A percentile compares a stretch with the other conserved stretches of the same genome.
phyloP scores from a whole-genome alignment of 2,329 filamentous ascomycete genomes.

The Nectriaceae sp. region DNA sequence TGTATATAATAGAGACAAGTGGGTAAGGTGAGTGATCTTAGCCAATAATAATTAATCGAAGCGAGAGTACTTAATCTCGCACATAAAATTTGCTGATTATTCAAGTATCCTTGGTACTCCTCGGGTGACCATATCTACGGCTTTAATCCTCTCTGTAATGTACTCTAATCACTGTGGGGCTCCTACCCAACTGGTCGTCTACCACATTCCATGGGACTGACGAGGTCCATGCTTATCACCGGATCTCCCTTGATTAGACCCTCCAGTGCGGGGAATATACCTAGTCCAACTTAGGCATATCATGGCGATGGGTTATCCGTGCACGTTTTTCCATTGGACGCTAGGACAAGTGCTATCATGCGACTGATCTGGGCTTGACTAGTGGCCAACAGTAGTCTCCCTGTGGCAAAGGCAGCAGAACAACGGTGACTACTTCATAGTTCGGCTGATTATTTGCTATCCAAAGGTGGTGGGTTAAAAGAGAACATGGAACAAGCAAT shows the following conservation, averaged over 20 bases:
- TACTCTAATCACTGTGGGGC: no score
- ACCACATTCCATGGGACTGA: neutral
- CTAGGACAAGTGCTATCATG: neutral
- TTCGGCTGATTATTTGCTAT: no score
- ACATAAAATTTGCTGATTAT: no score
- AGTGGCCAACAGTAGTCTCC: neutral
- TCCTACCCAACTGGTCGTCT: neutral
- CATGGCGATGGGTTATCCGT: neutral
- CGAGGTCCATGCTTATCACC: neutral
- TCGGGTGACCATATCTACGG: no score
- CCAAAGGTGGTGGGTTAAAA: no score
- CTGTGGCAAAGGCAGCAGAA: neutral
- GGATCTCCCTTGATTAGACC: neutral
- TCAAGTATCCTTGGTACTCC: no score
- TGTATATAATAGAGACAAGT: no score
- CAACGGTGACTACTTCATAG: no score
- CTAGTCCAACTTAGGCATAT: neutral
- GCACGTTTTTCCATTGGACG: neutral
- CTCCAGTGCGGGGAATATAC: neutral
- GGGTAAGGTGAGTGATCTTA: no score
- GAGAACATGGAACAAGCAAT: neutral
- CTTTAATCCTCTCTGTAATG: no score
- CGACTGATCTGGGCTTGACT: neutral
- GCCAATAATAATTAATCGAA: no score
- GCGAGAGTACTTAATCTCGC: no score